A percentile compares a stretch with the other conserved stretches of the same genome.
These are phyloP conservation scores for Crithidia sp. DNA, from an alignment of 208 protist species.

Conservation along the genomic window DNA sequence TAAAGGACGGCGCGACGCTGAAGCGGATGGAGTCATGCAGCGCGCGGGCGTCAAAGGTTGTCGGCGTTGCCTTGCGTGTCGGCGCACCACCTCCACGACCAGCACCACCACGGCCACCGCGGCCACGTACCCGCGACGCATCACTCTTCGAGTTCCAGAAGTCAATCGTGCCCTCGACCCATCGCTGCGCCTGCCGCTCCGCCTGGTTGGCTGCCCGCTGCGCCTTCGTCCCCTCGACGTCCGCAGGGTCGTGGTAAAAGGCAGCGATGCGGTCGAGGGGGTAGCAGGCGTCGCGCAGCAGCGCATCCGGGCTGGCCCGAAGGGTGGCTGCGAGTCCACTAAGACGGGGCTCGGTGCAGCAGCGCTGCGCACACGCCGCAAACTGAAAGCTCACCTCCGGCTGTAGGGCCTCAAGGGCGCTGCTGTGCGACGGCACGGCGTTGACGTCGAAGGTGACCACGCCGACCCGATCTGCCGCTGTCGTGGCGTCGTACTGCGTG, in stretches of 20 bases:
- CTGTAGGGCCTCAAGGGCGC: constrained; percentile 1
- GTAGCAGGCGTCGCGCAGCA: constrained; percentile 39
- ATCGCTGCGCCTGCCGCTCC: constrained; percentile 33
- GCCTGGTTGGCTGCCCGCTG: constrained; percentile 11
- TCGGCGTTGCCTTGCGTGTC: background rate
- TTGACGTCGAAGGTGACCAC: constrained; percentile 34
- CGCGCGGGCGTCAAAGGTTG: constrained; percentile 13
- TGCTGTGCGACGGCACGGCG: background rate
- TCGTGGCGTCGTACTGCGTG: background rate
- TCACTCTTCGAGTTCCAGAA: constrained; percentile 22
- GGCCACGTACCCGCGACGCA: background rate
- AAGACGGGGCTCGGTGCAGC: background rate
- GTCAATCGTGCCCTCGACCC: constrained; percentile 42
- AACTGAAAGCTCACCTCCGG: constrained; percentile 7
- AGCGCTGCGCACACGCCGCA: background rate
- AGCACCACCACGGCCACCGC: constrained; percentile 8
- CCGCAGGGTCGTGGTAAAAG: constrained; percentile 9
- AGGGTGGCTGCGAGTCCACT: background rate
- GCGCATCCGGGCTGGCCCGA: constrained; percentile 24
- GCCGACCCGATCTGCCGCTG: constrained; percentile 24
- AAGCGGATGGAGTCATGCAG: constrained; percentile 22
- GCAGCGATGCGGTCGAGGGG: constrained; percentile 20
- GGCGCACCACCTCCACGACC: background rate
- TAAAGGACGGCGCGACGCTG: constrained; percentile 45
- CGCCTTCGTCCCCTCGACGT: background rate